These are phyloP conservation scores for Gaeumannomyces tritici DNA, from an alignment of 2,329 filamentous ascomycete species.

Conservation along the genomic window DNA sequence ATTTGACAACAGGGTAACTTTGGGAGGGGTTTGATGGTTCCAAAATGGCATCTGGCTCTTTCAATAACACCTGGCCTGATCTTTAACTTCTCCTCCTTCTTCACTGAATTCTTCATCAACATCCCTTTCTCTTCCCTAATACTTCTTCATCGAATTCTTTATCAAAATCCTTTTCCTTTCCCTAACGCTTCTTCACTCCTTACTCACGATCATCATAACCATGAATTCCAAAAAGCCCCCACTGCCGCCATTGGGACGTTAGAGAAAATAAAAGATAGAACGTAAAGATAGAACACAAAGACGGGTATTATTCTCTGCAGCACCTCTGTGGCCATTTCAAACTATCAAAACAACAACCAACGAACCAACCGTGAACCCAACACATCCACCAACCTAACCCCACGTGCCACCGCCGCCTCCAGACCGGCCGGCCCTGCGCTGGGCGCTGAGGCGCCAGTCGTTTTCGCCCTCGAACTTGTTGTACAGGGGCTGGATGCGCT, in stretches of 20 bases:
- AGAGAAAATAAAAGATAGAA: not conserved
- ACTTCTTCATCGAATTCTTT: too few species aligned
- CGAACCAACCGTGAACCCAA: not conserved
- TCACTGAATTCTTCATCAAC: too few species aligned
- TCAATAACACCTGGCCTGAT: too few species aligned
- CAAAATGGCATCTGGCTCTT: too few species aligned
- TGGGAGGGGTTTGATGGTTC: not conserved
- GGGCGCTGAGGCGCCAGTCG: constrained; percentile 87
- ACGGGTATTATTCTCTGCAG: not conserved
- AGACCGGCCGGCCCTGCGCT: constrained; percentile 73
- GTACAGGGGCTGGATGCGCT: constrained; percentile 90
- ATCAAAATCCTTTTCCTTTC: too few species aligned
- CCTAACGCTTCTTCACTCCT: too few species aligned
- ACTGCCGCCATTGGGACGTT: too few species aligned
- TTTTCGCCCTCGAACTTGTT: constrained; percentile 89
- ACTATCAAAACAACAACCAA: not conserved
- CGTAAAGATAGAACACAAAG: not conserved
- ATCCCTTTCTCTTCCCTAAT: too few species aligned
- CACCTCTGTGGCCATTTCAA: not conserved
- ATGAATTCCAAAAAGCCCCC: too few species aligned
- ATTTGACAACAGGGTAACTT: not conserved
- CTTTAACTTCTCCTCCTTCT: too few species aligned
- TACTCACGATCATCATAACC: not conserved
- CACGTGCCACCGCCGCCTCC: constrained; percentile 86
- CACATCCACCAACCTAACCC: constrained; percentile 44